A percentile compares a stretch with the other conserved stretches of the same genome.
phyloP scores from a whole-genome alignment of 1,284 basidiomycete genomes.

The Apiotrichum sp. region DNA sequence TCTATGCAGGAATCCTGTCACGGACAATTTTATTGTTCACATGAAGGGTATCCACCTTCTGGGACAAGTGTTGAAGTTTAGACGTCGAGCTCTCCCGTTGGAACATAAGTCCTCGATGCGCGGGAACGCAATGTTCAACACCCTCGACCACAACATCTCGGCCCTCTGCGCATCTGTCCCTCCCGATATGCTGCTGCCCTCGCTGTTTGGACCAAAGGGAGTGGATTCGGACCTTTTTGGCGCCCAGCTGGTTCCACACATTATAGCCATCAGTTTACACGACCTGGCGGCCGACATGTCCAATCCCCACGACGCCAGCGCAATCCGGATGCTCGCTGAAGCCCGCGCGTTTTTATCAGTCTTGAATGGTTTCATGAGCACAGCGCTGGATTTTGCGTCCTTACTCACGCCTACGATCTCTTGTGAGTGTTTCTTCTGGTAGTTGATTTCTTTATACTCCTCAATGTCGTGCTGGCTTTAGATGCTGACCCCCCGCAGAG shows the following conservation, averaged over 20 bases:
- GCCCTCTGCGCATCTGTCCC: too few relatives aligned
- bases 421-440: conserved; percentile 17
- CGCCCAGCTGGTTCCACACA: conserved; percentile 29
- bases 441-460: too few relatives aligned
- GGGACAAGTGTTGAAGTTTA: conserved; percentile 26
- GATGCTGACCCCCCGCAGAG: too few relatives aligned
- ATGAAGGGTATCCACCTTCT: conserved; percentile 30
- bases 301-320: conserved; percentile 23
- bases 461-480: too few relatives aligned
- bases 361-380: conserved; percentile 27
- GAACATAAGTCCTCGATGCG: too few relatives aligned
- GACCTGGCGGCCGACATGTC: conserved; percentile 35
- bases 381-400: conserved; percentile 26
- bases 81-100: conserved; percentile 10
- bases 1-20: conserved; percentile 29
- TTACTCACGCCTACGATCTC: conserved; percentile 25
- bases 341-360: conserved; percentile 28
- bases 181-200: too few relatives aligned
- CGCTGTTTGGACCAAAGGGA: conserved; percentile 17
- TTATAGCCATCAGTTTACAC: conserved; percentile 36
- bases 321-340: conserved; percentile 23
- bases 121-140: too few relatives aligned
- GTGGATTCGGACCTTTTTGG: conserved; percentile 34
- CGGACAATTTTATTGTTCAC: conserved; percentile 32
- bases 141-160: too few relatives aligned